Base-by-base conservation (phyloP, 257 asterid species). In the Lycium barbarum region DNA sequence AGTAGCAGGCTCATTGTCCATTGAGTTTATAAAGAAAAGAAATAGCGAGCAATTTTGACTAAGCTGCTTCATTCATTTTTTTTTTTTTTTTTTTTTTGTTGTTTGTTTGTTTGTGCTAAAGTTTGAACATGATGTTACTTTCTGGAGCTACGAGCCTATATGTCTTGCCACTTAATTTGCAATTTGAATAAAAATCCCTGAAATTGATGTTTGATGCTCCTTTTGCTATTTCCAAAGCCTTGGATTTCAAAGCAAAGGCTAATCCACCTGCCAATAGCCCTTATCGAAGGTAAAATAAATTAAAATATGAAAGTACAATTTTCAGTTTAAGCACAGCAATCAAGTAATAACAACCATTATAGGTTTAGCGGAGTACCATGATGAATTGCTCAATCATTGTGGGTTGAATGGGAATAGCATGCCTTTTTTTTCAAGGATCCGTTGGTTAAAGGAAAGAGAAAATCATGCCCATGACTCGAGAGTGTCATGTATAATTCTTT, bases 191-290 rank as follows among this genome's bases (percentile, higher is more conserved):
- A 74, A 51, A 22, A 22, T 22, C 45, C 62, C 62, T 22, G 81
- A 49, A 76, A 76, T 49, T 49, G 45, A 40, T 40, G 45, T 6
- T 2, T 6, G 7, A 49, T 74, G 61, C 81, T 74, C 58, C 59
- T 49, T 22, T 76, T 47, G 62, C 62, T 51, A 76, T 51, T 49
- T 51, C 80, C 81, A 12, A 76, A 0, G 63, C 62, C 81, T 49
- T 12, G 38, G 40, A 13, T 45, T 74, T 47, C 13, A 49, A 49
- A 74, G 45, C 18, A 6, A 74, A 74, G 45, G 61, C n/a, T 74
- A 49, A 74, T 49, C 62, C 35, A 33, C 51, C 76, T 35, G 35
- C n/a, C 47, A 68, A 36, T 4, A 68, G 53, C 49, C 76, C 76
- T 68, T 36, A 2, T 1, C 26, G 4, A 3, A 45, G 18, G 33